Evolutionary conservation across 495 filamentous ascomycete species (phyloP).

Genomic region (Ramalina intermedia): DNA sequence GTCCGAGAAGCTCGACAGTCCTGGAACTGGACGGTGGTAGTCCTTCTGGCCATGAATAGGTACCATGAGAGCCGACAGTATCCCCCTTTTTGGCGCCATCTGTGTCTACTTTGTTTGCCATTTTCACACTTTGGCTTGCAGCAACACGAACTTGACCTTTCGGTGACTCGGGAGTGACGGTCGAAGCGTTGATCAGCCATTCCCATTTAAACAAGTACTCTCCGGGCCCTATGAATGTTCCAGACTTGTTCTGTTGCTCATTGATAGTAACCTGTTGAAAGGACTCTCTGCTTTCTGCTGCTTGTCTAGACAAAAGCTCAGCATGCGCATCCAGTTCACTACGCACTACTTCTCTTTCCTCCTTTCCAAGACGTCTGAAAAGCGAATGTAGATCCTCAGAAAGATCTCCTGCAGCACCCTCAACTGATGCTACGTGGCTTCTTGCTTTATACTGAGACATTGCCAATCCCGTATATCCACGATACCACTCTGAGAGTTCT

Average conservation of each 20-base stretch:
- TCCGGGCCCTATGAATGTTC: conserved; percentile 35
- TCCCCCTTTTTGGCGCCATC: conserved; percentile 24
- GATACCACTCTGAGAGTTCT: conserved; percentile 37
- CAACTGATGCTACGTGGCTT: neutral
- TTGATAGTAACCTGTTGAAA: conserved; percentile 22
- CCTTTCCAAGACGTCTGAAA: conserved; percentile 27
- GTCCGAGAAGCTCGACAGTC: no score
- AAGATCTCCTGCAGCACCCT: conserved; percentile 27
- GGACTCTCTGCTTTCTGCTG: conserved; percentile 29
- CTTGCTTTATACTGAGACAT: conserved; percentile 25
- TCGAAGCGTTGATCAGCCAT: conserved; percentile 40
- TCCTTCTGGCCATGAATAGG: no score
- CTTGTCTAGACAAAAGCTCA: conserved; percentile 34
- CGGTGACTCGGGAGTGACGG: conserved; percentile 37
- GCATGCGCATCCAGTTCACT: conserved; percentile 35
- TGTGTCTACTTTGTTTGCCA: conserved; percentile 33
- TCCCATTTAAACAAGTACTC: conserved; percentile 52
- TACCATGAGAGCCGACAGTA: neutral
- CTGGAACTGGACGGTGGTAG: no score
- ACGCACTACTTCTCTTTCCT: conserved; percentile 22
- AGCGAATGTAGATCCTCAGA: conserved; percentile 29
- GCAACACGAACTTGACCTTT: conserved; percentile 34
- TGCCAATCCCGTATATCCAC: conserved; percentile 26
- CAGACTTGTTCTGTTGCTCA: conserved; percentile 12
- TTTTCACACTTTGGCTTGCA: conserved; percentile 31